Evolutionary conservation across 108 stramenopile genomes (phyloP).

Genomic region (Fistulifera solaris): DNA sequence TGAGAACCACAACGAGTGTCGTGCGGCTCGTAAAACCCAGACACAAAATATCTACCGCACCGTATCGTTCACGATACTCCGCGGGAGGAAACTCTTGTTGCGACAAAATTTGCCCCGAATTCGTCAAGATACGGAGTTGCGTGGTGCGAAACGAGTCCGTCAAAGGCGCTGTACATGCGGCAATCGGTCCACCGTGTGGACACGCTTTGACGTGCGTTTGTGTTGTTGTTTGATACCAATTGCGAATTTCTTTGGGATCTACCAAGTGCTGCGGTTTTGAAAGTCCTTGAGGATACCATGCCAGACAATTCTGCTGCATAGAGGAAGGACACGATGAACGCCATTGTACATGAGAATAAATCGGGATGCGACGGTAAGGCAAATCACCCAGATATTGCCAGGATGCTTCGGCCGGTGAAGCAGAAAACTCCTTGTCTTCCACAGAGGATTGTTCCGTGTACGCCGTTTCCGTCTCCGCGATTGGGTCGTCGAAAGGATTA

Average conservation of each 20-base stretch:
- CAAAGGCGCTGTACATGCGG: slow-evolving; percentile 53
- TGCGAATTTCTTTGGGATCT: slow-evolving; percentile 31
- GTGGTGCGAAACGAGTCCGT: slow-evolving; percentile 32
- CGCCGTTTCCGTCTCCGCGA: no score
- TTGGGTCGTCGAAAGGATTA: no score
- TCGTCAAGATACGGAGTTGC: slow-evolving; percentile 64
- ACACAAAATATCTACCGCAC: slow-evolving; percentile 49
- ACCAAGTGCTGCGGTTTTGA: slow-evolving; percentile 6
- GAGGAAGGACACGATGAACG: background rate
- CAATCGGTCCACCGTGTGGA: slow-evolving; percentile 80
- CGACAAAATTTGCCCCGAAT: slow-evolving; percentile 43
- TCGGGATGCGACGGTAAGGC: slow-evolving; percentile 65
- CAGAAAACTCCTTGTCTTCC: no score
- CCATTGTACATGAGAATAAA: slow-evolving; percentile 65
- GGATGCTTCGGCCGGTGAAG: slow-evolving; percentile 32
- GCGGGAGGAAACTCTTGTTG: slow-evolving; percentile 51
- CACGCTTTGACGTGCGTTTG: slow-evolving; percentile 64
- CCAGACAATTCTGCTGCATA: background rate
- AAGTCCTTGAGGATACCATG: background rate
- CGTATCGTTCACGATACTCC: slow-evolving; percentile 18
- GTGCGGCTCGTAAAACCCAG: slow-evolving; percentile 70
- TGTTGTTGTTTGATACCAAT: slow-evolving; percentile 53
- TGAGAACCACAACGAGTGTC: slow-evolving; percentile 47
- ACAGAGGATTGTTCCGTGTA: no score
- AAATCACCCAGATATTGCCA: slow-evolving; percentile 79